phyloP scores from a whole-genome alignment of 768 basidiomycete species.

The Trametes elegans region DNA sequence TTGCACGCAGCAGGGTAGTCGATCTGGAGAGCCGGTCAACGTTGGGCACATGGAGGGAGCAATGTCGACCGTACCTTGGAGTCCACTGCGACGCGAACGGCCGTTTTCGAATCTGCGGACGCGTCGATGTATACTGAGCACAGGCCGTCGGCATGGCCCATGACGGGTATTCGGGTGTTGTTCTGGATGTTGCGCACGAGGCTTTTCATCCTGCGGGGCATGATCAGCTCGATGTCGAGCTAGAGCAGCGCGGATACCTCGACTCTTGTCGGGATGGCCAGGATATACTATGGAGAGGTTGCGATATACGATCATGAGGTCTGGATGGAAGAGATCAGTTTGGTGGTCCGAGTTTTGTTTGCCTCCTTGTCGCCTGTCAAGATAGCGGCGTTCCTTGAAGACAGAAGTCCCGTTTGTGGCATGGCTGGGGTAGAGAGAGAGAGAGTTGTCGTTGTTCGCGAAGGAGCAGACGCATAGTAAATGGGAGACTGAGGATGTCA shows the following conservation, averaged over 20 bases:
- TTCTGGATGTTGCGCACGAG: conserved; percentile 89
- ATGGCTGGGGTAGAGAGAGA: no score
- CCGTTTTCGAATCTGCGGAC: conserved; percentile 74
- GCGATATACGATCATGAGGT: conserved; percentile 69
- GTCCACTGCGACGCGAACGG: conserved; percentile 79
- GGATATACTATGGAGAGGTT: conserved; percentile 80
- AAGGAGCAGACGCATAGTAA: no score
- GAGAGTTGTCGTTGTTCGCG: no score
- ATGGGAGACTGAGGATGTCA: no score
- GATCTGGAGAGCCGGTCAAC: conserved; percentile 44
- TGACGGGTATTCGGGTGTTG: conserved; percentile 89
- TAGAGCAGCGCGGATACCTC: conserved; percentile 87
- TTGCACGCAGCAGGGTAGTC: conserved; percentile 98
- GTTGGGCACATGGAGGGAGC: neutral
- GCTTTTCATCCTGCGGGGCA: conserved; percentile 91
- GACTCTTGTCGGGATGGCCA: conserved; percentile 86
- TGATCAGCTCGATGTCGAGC: conserved; percentile 95
- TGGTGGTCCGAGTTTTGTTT: conserved; percentile 69
- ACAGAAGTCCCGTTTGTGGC: no score
- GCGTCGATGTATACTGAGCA: conserved; percentile 91
- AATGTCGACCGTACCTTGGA: conserved; percentile 64
- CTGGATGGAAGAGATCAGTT: conserved; percentile 77
- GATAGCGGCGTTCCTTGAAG: conserved; percentile 96
- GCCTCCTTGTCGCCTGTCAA: conserved; percentile 98
- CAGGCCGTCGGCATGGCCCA: conserved; percentile 98